These are phyloP conservation scores for Cordyceps militaris DNA, from an alignment of 2,329 filamentous ascomycete genomes.

Conservation along the genomic window DNA sequence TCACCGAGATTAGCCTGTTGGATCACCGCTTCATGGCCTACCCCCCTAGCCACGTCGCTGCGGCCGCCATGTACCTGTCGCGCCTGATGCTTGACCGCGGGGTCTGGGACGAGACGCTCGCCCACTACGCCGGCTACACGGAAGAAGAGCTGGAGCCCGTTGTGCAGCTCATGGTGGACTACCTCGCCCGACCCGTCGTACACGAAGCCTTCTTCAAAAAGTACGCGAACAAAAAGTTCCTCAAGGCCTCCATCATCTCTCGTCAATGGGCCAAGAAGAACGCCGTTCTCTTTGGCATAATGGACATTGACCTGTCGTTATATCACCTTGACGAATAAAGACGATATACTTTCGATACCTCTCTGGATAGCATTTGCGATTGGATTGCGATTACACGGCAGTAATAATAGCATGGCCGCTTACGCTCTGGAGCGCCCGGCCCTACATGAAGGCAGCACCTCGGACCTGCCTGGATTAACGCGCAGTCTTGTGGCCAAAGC, in stretches of 20 bases:
- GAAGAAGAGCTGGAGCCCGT: conserved; percentile 92
- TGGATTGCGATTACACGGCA: conserved; percentile 29
- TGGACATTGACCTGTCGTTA: conserved; percentile 41
- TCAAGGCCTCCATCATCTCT: conserved; percentile 90
- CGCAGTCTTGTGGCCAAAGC: conserved; percentile 21
- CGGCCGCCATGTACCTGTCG: conserved; percentile 89
- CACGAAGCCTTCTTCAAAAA: conserved; percentile 99
- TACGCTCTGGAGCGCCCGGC: conserved; percentile 11
- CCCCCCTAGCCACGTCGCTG: conserved; percentile 82
- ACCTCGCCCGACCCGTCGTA: conserved; percentile 79
- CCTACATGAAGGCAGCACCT: conserved; percentile 13
- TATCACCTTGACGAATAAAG: conserved; percentile 35
- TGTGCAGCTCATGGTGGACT: conserved; percentile 92
- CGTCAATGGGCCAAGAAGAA: conserved; percentile 91
- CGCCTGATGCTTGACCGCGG: conserved; percentile 86
- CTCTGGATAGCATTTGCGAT: conserved; percentile 18
- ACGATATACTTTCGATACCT: conserved; percentile 7
- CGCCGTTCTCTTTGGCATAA: conserved; percentile 48
- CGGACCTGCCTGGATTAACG: conserved; percentile 20
- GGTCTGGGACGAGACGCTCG: conserved; percentile 82
- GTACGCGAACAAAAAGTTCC: conserved; percentile 98
- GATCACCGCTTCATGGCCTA: conserved; percentile 91
- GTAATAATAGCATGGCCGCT: conserved; percentile 21
- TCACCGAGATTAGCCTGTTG: conserved; percentile 93
- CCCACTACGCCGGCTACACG: conserved; percentile 87